Conservation (phyloP, 169 alveolate genomes). For the Pseudocohnilembus persalinus region DNA sequence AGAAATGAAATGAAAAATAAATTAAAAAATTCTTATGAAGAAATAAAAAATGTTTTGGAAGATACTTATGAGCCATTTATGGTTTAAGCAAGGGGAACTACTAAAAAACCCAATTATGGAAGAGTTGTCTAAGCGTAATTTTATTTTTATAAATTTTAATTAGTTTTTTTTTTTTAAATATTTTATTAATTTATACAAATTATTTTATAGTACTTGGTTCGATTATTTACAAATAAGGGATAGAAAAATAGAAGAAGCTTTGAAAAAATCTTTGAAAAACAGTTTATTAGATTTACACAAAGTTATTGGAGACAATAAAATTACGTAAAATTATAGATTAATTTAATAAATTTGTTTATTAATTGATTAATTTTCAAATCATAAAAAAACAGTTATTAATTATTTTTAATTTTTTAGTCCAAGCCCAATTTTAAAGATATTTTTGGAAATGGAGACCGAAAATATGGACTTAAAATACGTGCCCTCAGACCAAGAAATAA, state of each 20-base stretch:
- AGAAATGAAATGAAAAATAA: constrained; percentile 44
- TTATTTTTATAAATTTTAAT: too few species aligned
- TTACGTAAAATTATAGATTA: too few species aligned
- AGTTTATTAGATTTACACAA: constrained; percentile 70
- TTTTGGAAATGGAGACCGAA: constrained; percentile 38
- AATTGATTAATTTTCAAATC: too few species aligned
- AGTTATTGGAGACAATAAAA: constrained; percentile 57
- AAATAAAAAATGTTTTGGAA: constrained; percentile 56
- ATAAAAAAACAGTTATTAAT: too few species aligned
- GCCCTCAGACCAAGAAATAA: constrained; percentile 30
- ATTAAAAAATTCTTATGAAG: constrained; percentile 42
- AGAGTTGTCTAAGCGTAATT: not conserved
- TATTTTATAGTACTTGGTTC: constrained; percentile 37
- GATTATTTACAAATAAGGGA: constrained; percentile 49
- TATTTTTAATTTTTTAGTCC: too few species aligned
- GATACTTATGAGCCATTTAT: constrained; percentile 73
- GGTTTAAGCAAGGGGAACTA: constrained; percentile 63
- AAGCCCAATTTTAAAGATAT: constrained; percentile 61
- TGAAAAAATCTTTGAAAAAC: constrained; percentile 80
- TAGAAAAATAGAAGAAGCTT: constrained; percentile 70
- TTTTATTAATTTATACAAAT: too few species aligned
- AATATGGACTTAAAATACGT: constrained; percentile 45
- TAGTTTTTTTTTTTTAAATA: too few species aligned
- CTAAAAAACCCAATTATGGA: constrained; percentile 20
- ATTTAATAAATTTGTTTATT: too few species aligned